Evolutionary conservation across 441 rosid genomes (phyloP).

Genomic region (Hura crepitans): DNA sequence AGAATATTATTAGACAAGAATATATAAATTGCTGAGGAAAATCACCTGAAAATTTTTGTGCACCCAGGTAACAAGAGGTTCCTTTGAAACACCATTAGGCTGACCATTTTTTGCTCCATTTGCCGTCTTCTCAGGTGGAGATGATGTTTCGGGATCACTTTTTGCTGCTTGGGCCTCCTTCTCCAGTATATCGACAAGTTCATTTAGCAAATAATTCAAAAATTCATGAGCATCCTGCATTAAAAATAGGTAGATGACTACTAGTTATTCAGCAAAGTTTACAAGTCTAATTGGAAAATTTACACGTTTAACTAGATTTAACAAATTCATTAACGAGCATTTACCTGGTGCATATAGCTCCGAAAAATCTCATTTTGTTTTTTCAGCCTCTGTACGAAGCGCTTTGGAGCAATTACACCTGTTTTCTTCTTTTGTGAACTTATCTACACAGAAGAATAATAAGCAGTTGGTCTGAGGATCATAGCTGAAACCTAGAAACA

Average conservation of each 20-base stretch:
- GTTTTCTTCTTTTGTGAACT: conserved; percentile 98
- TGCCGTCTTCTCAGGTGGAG: conserved; percentile 66
- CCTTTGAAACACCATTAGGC: conserved; percentile 65
- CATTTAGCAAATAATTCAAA: conserved; percentile 85
- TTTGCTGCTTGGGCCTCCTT: conserved; percentile 78
- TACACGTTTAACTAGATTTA: neutral
- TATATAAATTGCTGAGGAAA: conserved; percentile 8
- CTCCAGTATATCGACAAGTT: conserved; percentile 89
- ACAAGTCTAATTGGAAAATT: conserved; percentile 2
- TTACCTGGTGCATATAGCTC: conserved; percentile 98
- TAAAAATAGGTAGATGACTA: conserved; percentile 7
- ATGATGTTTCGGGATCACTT: conserved; percentile 61
- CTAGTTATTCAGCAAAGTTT: conserved; percentile 3
- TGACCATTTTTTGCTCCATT: conserved; percentile 56
- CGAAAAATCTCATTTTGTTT: conserved; percentile 98
- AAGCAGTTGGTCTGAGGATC: conserved; percentile 19
- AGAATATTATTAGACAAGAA: neutral
- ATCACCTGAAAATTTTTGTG: conserved; percentile 88
- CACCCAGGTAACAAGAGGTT: conserved; percentile 90
- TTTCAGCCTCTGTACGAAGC: conserved; percentile 94
- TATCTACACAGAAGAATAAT: conserved; percentile 48
- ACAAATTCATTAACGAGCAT: conserved; percentile 7
- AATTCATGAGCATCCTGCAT: conserved; percentile 93
- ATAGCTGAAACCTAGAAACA: conserved; percentile 19
- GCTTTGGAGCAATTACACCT: conserved; percentile 96